phyloP scores from a whole-genome alignment of 805 yeast species.

The Ogataea sp. region DNA sequence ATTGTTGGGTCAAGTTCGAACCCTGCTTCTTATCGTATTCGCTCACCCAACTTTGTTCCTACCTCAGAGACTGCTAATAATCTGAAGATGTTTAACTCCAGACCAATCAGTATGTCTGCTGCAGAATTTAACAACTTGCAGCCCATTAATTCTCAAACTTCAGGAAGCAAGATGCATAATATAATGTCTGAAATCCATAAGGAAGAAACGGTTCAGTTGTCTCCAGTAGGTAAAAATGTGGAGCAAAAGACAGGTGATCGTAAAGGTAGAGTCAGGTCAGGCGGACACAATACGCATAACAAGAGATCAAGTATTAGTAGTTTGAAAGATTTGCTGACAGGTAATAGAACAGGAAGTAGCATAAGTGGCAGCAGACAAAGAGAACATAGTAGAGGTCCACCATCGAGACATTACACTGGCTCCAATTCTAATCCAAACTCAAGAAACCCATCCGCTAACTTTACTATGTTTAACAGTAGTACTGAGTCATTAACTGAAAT shows the following conservation, averaged over 20 bases:
- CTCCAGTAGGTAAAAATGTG: constrained; percentile 22
- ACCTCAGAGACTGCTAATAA: background rate
- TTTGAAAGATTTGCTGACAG: constrained; percentile 26
- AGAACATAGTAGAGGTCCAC: constrained; percentile 9
- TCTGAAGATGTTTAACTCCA: background rate
- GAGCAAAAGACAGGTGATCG: constrained; percentile 17
- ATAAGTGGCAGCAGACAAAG: constrained; percentile 6
- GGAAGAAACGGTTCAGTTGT: constrained; percentile 25
- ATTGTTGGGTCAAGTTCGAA: background rate
- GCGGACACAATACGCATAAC: constrained; percentile 6
- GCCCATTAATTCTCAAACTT: constrained; percentile 1
- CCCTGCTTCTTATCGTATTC: background rate
- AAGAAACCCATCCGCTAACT: constrained; percentile 1
- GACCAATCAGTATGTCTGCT: constrained; percentile 22
- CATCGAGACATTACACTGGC: background rate
- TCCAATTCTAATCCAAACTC: constrained; percentile 1
- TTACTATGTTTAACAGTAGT: constrained; percentile 2
- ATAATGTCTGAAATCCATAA: constrained; percentile 23
- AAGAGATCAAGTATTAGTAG: constrained; percentile 29
- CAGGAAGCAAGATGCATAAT: constrained; percentile 3
- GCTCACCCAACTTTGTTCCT: background rate
- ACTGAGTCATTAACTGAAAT: constrained; percentile 2
- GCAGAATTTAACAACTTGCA: constrained; percentile 12
- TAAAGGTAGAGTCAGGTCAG: constrained; percentile 21
- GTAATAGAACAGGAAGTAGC: constrained; percentile 13